Evolutionary conservation across 306 rosid genomes (phyloP), one percentile per base, ranked within the genome.

Genomic region (Casuarina glauca): DNA sequence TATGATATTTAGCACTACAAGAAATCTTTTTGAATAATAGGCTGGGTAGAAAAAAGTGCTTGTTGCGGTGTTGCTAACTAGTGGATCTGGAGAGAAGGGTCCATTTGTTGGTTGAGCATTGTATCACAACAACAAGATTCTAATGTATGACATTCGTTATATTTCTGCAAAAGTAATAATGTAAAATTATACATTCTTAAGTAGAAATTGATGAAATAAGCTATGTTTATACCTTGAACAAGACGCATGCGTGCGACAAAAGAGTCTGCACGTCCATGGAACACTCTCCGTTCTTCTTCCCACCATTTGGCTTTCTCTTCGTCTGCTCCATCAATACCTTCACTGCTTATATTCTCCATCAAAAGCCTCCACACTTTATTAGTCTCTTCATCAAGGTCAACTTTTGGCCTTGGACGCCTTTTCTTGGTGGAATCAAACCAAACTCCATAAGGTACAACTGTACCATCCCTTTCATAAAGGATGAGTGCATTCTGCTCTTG

Each of bases 171-270:
- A 60, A 60, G 16, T 70, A 52, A n/a, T 2, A 60, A 38, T 10
- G 11, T 50, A 46, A 12, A 5, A 9, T 36, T 41, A 20, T 17
- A 50, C 42, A 20, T 73, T 51, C 71, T 38, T 61, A 63, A 16
- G 16, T 39, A 77, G 69, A 69, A 19, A 50, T 11, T 36, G 45
- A 45, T 60, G 12, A 60, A 6, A 72, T 73, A 78, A 77, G 55
- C 72, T 1, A 79, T 13, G 49, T 38, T 75, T 76, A 82, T 90
- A 96, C 99, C 99, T 96, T 96, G 99, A 78, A 96, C 99, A 42
- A 93, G 99, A 90, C 88, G 99, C 99, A 96, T 96, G 66, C 97
- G 79, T 55, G 98, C 98, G 11, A 96, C 91, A 83, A 96, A 96
- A 79, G 98, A 91, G 81, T 96, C 98, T 39, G 94, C 99, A 77